Evolutionary conservation across 2,329 filamentous ascomycete species (phyloP).

Genomic region (Penicillium palitans): DNA sequence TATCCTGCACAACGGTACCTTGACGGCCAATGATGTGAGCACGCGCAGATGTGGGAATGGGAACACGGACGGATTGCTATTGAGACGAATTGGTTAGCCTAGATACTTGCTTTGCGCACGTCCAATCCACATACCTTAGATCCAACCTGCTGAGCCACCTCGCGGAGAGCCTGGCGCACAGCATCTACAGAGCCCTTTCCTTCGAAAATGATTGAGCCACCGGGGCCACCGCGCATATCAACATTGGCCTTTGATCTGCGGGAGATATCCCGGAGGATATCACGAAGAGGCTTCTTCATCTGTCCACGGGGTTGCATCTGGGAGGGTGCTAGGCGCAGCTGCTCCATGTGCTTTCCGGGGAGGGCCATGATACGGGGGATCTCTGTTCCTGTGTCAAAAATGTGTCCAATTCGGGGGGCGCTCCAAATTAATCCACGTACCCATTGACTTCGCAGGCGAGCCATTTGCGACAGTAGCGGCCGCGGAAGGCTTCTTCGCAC

Average conservation of each 20-base stretch:
- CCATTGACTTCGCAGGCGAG: slow-evolving; percentile 52
- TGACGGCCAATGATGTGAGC: slow-evolving; percentile 91
- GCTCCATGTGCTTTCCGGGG: slow-evolving; percentile 79
- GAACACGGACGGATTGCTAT: slow-evolving; percentile 68
- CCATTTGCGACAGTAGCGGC: slow-evolving; percentile 46
- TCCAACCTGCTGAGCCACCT: slow-evolving; percentile 84
- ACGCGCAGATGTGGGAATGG: slow-evolving; percentile 79
- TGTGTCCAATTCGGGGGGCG: slow-evolving; percentile 24
- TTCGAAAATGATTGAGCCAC: slow-evolving; percentile 75
- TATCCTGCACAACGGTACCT: slow-evolving; percentile 83
- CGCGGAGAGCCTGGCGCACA: slow-evolving; percentile 84
- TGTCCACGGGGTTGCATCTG: slow-evolving; percentile 75
- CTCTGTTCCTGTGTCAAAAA: slow-evolving; percentile 21
- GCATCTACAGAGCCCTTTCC: slow-evolving; percentile 80
- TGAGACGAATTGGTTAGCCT: slow-evolving; percentile 1
- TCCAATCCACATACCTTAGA: slow-evolving; percentile 63
- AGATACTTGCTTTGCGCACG: background rate
- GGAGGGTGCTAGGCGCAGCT: slow-evolving; percentile 69
- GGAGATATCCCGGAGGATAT: slow-evolving; percentile 89
- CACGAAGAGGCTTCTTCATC: slow-evolving; percentile 79
- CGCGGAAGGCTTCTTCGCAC: slow-evolving; percentile 57
- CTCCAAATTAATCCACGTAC: slow-evolving; percentile 53
- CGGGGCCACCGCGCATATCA: slow-evolving; percentile 70
- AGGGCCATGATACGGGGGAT: slow-evolving; percentile 66
- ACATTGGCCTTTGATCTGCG: slow-evolving; percentile 85